These are phyloP conservation scores for Balansia obtecta DNA, from an alignment of 2,329 filamentous ascomycete species.

Conservation along the genomic window DNA sequence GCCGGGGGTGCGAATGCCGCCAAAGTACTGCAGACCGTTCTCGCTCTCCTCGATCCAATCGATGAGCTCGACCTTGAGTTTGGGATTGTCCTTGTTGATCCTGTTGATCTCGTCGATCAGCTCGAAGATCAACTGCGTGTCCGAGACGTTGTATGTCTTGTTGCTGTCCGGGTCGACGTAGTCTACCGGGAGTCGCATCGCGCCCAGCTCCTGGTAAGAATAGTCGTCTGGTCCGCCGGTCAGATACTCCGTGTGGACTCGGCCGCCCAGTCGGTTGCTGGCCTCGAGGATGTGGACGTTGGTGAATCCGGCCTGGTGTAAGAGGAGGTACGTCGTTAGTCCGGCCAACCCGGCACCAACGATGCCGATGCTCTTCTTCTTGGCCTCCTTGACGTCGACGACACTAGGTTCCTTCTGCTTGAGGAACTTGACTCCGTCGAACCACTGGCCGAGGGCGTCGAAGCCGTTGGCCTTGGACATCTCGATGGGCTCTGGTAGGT, in stretches of 20 bases:
- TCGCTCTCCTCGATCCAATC: constrained; percentile 44
- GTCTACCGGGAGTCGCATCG: constrained; percentile 50
- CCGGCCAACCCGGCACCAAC: constrained; percentile 55
- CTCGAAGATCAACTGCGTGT: constrained; percentile 54
- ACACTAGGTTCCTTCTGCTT: constrained; percentile 38
- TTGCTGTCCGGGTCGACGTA: constrained; percentile 33
- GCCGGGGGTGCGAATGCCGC: constrained; percentile 33
- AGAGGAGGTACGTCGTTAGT: constrained; percentile 44
- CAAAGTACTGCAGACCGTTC: constrained; percentile 40
- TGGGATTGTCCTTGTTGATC: constrained; percentile 38
- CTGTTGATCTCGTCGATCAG: constrained; percentile 46
- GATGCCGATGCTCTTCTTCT: constrained; percentile 45
- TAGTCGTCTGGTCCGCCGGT: constrained; percentile 47
- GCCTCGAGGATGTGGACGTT: constrained; percentile 53
- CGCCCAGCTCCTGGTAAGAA: constrained; percentile 55
- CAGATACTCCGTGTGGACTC: constrained; percentile 52
- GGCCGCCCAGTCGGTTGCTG: constrained; percentile 46
- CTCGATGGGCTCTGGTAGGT: constrained; percentile 17
- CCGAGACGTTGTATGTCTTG: constrained; percentile 46
- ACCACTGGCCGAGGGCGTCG: constrained; percentile 45
- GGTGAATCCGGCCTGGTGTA: constrained; percentile 36
- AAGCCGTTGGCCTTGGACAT: constrained; percentile 40
- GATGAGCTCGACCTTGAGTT: constrained; percentile 46
- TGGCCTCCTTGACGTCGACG: constrained; percentile 8
- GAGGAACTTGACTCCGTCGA: constrained; percentile 49